phyloP scores from a whole-genome alignment of 2,329 filamentous ascomycete species.

The Botrytis fragariae region DNA sequence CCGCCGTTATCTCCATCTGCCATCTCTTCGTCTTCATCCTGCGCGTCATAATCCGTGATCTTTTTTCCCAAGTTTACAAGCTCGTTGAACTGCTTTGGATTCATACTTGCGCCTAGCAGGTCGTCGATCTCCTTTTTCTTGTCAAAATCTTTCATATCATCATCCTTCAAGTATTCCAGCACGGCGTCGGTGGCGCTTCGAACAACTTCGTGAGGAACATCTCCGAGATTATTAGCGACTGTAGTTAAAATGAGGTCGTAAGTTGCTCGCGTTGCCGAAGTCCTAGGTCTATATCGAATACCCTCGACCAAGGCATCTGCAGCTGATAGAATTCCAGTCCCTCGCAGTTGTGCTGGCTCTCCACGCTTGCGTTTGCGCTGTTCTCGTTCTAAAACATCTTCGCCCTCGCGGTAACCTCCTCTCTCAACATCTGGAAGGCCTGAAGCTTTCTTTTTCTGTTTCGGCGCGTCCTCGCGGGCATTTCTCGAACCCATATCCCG shows the following conservation, averaged over 20 bases:
- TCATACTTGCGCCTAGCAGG: slow-evolving; percentile 77
- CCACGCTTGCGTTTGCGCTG: slow-evolving; percentile 81
- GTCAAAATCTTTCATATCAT: slow-evolving; percentile 93
- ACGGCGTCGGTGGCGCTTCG: slow-evolving; percentile 91
- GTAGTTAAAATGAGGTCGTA: slow-evolving; percentile 94
- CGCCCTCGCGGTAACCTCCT: slow-evolving; percentile 73
- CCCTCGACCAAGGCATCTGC: slow-evolving; percentile 87
- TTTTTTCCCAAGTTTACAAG: slow-evolving; percentile 96
- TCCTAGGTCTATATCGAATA: slow-evolving; percentile 86
- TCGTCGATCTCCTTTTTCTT: slow-evolving; percentile 98
- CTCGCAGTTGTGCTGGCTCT: slow-evolving; percentile 67
- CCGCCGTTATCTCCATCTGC: slow-evolving; percentile 65
- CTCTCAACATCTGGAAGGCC: slow-evolving; percentile 70
- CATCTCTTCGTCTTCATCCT: slow-evolving; percentile 91
- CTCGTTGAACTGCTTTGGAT: slow-evolving; percentile 92
- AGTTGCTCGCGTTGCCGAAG: slow-evolving; percentile 83
- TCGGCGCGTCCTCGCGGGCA: slow-evolving; percentile 74
- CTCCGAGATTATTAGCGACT: slow-evolving; percentile 82
- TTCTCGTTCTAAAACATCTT: slow-evolving; percentile 78
- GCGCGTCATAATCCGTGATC: slow-evolving; percentile 95
- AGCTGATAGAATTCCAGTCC: slow-evolving; percentile 76
- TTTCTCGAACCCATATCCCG: slow-evolving; percentile 90
- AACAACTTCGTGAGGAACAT: slow-evolving; percentile 88
- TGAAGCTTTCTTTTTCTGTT: slow-evolving; percentile 69
- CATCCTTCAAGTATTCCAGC: slow-evolving; percentile 89